phyloP scores from a whole-genome alignment of 1,284 basidiomycete genomes.

The Malassezia pachydermatis region DNA sequence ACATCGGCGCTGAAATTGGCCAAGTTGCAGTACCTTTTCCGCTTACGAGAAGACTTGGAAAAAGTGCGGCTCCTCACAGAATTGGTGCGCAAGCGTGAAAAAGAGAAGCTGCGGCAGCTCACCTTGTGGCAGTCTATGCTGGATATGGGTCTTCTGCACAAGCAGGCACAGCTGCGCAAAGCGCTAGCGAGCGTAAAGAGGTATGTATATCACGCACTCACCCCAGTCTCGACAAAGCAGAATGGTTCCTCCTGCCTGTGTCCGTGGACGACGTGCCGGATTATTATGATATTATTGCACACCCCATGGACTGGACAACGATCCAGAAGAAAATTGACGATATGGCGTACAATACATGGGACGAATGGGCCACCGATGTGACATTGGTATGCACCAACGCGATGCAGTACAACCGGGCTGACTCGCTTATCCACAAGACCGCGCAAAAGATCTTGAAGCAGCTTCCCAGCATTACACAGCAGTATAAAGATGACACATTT shows the following conservation, averaged over 20 bases:
- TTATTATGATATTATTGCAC: slow-evolving; percentile 75
- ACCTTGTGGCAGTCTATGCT: slow-evolving; percentile 61
- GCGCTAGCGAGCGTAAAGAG: slow-evolving; percentile 62
- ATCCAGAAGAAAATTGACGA: slow-evolving; percentile 59
- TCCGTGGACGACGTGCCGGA: slow-evolving; percentile 70
- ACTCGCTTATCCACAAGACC: slow-evolving; percentile 62
- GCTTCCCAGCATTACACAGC: slow-evolving; percentile 45
- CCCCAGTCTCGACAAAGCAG: slow-evolving; percentile 27
- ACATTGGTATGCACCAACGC: slow-evolving; percentile 76
- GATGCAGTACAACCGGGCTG: slow-evolving; percentile 70
- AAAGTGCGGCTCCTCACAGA: slow-evolving; percentile 63
- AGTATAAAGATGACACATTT: not conserved
- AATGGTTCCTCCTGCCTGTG: slow-evolving; percentile 37
- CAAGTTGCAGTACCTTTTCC: slow-evolving; percentile 59
- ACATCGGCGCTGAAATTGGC: slow-evolving; percentile 56
- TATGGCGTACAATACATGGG: slow-evolving; percentile 66
- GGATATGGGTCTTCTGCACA: slow-evolving; percentile 58
- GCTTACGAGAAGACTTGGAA: slow-evolving; percentile 68
- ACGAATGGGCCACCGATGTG: slow-evolving; percentile 72
- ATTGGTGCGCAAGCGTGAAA: slow-evolving; percentile 69
- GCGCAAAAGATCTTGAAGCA: slow-evolving; percentile 61
- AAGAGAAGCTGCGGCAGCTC: slow-evolving; percentile 65
- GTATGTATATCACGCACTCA: slow-evolving; percentile 52
- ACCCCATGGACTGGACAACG: slow-evolving; percentile 77
- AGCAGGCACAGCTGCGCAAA: slow-evolving; percentile 55